These are phyloP conservation scores for Amphibolis antarctica DNA, from an alignment of 106 monocot genomes.

Conservation along the genomic window DNA sequence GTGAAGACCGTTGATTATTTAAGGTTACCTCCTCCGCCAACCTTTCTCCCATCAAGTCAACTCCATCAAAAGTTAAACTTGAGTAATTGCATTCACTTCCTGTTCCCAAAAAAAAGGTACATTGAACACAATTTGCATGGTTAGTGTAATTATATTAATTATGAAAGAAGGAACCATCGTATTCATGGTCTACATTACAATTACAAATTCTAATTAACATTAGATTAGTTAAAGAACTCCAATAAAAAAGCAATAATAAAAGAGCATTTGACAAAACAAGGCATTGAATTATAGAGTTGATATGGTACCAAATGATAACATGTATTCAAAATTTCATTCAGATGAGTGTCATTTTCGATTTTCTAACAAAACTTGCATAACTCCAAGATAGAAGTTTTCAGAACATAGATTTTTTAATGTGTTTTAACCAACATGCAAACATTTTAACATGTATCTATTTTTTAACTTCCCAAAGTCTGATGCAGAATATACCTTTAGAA, in stretches of 20 bases:
- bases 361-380: too few species aligned
- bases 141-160: background rate
- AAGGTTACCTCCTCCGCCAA: conserved; percentile 70
- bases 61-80: conserved; percentile 81
- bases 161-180: background rate
- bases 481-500: too few species aligned
- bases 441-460: too few species aligned
- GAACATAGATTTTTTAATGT: too few species aligned
- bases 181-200: background rate
- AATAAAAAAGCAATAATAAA: background rate
- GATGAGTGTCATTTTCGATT: too few species aligned
- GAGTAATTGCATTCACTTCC: conserved; percentile 73
- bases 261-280: background rate
- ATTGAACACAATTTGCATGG: background rate
- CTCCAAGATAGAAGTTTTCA: too few species aligned
- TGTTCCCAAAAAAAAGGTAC: conserved; percentile 29
- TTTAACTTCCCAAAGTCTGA: too few species aligned
- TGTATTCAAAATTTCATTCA: too few species aligned
- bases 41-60: conserved; percentile 88
- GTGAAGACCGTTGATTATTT: background rate
- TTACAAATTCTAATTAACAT: background rate
- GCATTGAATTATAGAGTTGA: too few species aligned
- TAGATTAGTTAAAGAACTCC: background rate
- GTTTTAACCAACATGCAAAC: too few species aligned
- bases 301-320: too few species aligned